Base-by-base conservation (phyloP, 78 protist species). In the Isochrysis galbana region DNA sequence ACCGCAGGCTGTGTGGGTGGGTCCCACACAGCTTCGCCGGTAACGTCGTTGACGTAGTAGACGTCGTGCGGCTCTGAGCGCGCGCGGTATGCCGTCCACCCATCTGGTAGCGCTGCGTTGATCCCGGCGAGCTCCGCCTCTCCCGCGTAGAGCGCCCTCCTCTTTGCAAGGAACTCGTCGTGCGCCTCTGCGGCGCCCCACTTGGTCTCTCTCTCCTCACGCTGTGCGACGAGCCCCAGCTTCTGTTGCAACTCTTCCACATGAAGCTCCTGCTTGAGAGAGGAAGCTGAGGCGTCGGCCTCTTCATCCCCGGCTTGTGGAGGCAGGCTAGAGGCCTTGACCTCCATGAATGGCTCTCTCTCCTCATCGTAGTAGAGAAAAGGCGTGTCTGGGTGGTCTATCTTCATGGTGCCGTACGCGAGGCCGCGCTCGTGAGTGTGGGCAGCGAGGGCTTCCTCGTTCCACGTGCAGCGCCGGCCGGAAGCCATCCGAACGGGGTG, bases 361-460 rank as follows among this genome's bases (percentile, higher is more conserved):
- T 23, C 78, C 78, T 69, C 21, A 38, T 69, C 39, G 39, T 69
- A 69, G 78, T 69, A 69, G 42, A 69, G 78, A 22, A n/a, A 69
- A 14, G 78, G 78, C 78, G 78, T 69, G 78, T 69, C 78, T 7
- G 78, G 78, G 78, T 69, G 78, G 38, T 69, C 78, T 2, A 69
- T 69, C 78, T 69, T 69, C 78, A 69, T 69, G 42, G 78, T 69
- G 78, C 78, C 78, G 78, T 69, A 69, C 78, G 2, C 10, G 25
- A 69, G 42, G 78, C 78, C 78, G 19, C 78, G 78, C 78, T 69
- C 78, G 25, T 5, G 10, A 10, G 2, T 10, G 78, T 69, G 39
- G 32, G 26, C 10, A 17, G 5, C 38, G 25, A 69, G 78, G 32
- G 39, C 21, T 7, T 0, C 5, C 78, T 69, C 78, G 38, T 69